Conservation (phyloP, 805 yeast species). For the Hanseniaspora guilliermondii region DNA sequence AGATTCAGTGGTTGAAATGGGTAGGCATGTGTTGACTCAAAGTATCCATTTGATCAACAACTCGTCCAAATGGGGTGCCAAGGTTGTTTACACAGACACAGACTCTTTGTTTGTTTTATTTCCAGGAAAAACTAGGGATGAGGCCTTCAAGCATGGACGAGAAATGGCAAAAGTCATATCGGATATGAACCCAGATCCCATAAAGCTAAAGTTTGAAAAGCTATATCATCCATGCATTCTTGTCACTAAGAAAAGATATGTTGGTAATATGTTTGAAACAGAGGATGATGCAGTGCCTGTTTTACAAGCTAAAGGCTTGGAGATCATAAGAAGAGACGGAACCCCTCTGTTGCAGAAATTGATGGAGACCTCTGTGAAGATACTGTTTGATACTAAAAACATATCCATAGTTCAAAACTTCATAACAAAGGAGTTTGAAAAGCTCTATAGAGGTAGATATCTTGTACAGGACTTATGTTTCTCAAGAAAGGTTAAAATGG, state of each 20-base stretch:
- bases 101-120: conserved; percentile 84
- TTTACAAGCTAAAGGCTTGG: conserved; percentile 95
- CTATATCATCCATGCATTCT: conserved; percentile 80
- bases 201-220: conserved; percentile 77
- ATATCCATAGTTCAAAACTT: conserved; percentile 57
- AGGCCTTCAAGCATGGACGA: conserved; percentile 66
- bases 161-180: conserved; percentile 59
- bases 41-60: conserved; percentile 59
- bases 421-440: conserved; percentile 51
- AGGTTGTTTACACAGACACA: conserved; percentile 93
- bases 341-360: conserved; percentile 83
- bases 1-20: conserved; percentile 85
- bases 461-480: conserved; percentile 77
- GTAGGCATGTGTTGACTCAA: conserved; percentile 65
- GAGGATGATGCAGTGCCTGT: conserved; percentile 43
- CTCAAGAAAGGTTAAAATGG: conserved; percentile 78
- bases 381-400: conserved; percentile 61
- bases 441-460: conserved; percentile 50
- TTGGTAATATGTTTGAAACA: conserved; percentile 66
- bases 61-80: conserved; percentile 60
- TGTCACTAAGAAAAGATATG: conserved; percentile 79
- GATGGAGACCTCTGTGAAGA: conserved; percentile 53
- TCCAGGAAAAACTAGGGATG: conserved; percentile 65
- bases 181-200: conserved; percentile 60
- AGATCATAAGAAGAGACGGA: conserved; percentile 89